A percentile compares a stretch with the other conserved stretches of the same genome.
These are phyloP conservation scores for Quercus robur DNA, from an alignment of 306 rosid species.

Conservation along the genomic window DNA sequence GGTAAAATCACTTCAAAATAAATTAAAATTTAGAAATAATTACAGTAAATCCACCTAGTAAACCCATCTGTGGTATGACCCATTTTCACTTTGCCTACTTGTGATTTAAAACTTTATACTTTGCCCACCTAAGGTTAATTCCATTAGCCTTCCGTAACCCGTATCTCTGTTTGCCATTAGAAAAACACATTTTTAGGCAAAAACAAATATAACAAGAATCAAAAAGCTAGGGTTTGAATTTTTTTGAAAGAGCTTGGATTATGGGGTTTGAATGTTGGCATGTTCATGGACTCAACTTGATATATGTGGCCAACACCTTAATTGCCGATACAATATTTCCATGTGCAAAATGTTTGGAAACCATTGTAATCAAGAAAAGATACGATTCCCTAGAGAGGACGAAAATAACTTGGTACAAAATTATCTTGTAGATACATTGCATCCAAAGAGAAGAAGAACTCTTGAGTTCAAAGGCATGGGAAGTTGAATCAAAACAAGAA, in stretches of 20 bases:
- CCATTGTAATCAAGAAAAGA: conserved; percentile 63
- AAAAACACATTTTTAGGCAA: too few species aligned
- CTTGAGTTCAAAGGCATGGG: conserved; percentile 56
- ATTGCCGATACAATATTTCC: conserved; percentile 35
- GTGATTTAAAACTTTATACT: too few species aligned
- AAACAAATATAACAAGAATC: too few species aligned
- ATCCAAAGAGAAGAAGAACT: conserved; percentile 72
- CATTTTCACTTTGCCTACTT: too few species aligned
- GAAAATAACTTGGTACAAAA: conserved; percentile 42
- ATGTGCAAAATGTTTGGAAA: conserved; percentile 74
- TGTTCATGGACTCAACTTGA: too few species aligned
- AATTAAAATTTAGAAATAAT: too few species aligned
- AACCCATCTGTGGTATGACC: accelerated
- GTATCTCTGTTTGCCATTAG: accelerated
- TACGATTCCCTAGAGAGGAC: conserved; percentile 27
- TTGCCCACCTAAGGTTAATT: accelerated
- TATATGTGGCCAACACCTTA: too few species aligned
- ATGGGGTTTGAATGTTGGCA: too few species aligned
- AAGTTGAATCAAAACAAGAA: conserved; percentile 80
- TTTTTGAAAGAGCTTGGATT: too few species aligned
- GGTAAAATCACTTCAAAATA: too few species aligned
- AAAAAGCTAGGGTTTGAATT: too few species aligned
- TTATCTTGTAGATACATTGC: conserved; percentile 47
- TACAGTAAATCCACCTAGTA: too few species aligned
- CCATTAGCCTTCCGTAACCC: accelerated